These are phyloP conservation scores for Escallonia herrerae DNA, from an alignment of 129 eudicot genomes.

Conservation along the genomic window DNA sequence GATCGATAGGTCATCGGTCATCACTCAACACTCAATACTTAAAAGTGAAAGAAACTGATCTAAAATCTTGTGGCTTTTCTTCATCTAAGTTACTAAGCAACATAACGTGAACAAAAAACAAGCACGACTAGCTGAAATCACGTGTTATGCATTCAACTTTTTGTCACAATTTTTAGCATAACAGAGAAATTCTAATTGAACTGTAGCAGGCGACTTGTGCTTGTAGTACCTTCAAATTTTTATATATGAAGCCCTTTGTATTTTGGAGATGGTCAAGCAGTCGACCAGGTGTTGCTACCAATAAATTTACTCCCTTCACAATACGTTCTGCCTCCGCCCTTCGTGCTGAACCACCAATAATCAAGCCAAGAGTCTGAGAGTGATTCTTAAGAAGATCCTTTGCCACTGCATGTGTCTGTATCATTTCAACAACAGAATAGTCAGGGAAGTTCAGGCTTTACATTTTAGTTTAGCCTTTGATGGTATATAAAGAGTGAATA, in stretches of 20 bases:
- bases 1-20: too few relatives aligned
- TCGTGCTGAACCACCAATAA: conserved; percentile 72
- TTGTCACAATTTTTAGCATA: too few relatives aligned
- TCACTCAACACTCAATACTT: too few relatives aligned
- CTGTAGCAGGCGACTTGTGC: not conserved
- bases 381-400: conserved; percentile 80
- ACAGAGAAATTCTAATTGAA: not conserved
- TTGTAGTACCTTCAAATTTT: conserved; percentile 53
- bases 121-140: too few relatives aligned
- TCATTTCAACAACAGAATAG: not conserved
- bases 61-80: too few relatives aligned
- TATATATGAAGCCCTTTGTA: conserved; percentile 81
- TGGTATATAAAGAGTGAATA: too few relatives aligned
- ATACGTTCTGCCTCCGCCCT: conserved; percentile 80
- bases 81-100: too few relatives aligned
- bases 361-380: conserved; percentile 74
- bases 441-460: too few relatives aligned
- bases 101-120: too few relatives aligned
- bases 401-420: conserved; percentile 93
- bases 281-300: conserved; percentile 88
- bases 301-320: conserved; percentile 75
- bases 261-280: conserved; percentile 91
- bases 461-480: too few relatives aligned
- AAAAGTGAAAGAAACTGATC: too few relatives aligned
- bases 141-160: too few relatives aligned